Conservation (phyloP, 441 rosid species). For the Pelargonium fulgidum region DNA sequence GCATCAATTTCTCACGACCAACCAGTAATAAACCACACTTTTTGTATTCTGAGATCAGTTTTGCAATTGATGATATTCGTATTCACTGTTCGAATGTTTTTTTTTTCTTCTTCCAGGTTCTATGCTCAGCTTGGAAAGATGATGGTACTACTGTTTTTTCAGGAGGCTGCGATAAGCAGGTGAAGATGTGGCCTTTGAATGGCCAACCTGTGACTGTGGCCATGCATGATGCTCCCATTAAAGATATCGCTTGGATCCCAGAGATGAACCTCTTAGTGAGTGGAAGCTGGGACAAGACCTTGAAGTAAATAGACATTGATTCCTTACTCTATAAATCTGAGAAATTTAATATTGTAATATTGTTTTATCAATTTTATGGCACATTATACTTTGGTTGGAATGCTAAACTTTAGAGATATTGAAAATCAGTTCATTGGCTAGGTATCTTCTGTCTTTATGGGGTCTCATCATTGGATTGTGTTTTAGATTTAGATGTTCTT, state of each 20-base stretch:
- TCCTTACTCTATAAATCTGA: neutral
- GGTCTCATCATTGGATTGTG: slow-evolving; percentile 10
- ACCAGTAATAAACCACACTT: slow-evolving; percentile 45
- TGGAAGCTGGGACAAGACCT: slow-evolving; percentile 93
- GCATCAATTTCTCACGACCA: slow-evolving; percentile 85
- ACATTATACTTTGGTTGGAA: slow-evolving; percentile 1
- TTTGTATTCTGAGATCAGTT: slow-evolving; percentile 14
- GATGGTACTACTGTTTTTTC: slow-evolving; percentile 90
- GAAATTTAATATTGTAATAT: neutral
- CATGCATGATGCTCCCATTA: slow-evolving; percentile 88
- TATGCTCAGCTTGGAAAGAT: slow-evolving; percentile 95
- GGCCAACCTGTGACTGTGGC: slow-evolving; percentile 85
- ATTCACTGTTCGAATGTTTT: neutral
- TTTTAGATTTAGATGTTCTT: neutral
- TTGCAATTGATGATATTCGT: neutral
- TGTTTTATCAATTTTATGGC: slow-evolving; percentile 2
- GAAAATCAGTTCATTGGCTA: no score
- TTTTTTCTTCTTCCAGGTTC: slow-evolving; percentile 40
- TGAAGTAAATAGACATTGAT: slow-evolving; percentile 44
- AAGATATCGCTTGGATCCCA: slow-evolving; percentile 85
- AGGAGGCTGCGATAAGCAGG: slow-evolving; percentile 98
- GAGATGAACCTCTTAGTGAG: slow-evolving; percentile 82
- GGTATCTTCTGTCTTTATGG: neutral
- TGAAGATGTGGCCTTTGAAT: slow-evolving; percentile 90
- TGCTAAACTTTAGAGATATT: neutral